Base-by-base conservation (phyloP, 2,329 filamentous ascomycete species). In the Trichophyton equinum region DNA sequence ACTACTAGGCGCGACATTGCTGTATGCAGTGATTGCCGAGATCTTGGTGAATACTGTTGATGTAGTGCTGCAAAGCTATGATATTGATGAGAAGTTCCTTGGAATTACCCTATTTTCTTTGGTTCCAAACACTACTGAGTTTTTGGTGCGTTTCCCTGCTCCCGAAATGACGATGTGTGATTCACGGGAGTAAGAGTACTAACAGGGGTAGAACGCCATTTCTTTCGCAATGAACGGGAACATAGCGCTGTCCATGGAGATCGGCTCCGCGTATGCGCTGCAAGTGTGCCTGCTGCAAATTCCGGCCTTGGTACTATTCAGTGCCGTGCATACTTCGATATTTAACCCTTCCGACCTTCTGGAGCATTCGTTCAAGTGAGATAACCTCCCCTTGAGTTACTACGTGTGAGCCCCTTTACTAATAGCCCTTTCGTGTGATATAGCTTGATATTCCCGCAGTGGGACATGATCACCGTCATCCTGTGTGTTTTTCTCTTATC, bases 171-270 rank as follows among this genome's bases (percentile, higher is more conserved):
- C 20, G 27, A 9, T 1, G n/a, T 44, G 3, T 15, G n/a, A n/a
- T 44, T 20, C n/a, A 7, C 2, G 40, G 15, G 15, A 8, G n/a
- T n/a, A 44, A n/a, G 4, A 15, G 13, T 38, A 55, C 61, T 51
- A 7, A 20, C 27, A 18, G 46, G 20, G 27, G 51, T 62, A 91
- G 85, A 99, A 99, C 74, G 94, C 92, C 72, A 99, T 99, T 62
- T 96, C 91, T 0, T 99, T 99, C 72, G 94, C 94, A 60, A 99
- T 99, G 92, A 97, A 99, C 70, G 94, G 94, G 63, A 99, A 99
- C 73, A 97, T 99, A 73, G 94, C 94, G 0, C 78, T 99, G 18
- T 96, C 91, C 42, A 99, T 99, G 94, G 94, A 99, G 71, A 99
- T 99, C 67, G 94, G 94, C 66, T 96, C 91, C 0, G 92, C 92